Conservation (phyloP, 2,329 filamentous ascomycete genomes). For the Chrysoporthe austroafricana region DNA sequence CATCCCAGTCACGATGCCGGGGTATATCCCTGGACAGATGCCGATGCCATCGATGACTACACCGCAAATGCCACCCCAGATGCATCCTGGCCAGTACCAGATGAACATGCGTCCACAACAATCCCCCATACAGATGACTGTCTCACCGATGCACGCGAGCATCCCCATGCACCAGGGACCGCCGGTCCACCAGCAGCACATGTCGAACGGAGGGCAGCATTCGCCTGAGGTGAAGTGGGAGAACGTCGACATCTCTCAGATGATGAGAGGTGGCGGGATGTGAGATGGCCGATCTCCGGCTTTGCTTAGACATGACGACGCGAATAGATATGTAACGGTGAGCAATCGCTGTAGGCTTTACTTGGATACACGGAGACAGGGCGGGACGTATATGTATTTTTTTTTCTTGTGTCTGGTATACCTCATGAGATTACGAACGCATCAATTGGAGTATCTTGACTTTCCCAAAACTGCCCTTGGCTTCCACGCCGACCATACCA, state of each 20-base stretch:
- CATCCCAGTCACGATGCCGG: constrained; percentile 20
- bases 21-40: constrained; percentile 22
- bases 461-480: neutral
- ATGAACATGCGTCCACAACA: constrained; percentile 20
- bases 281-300: constrained; percentile 10
- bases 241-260: constrained; percentile 48
- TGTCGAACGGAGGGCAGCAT: constrained; percentile 20
- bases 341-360: constrained; percentile 6
- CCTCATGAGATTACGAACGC: constrained; percentile 25
- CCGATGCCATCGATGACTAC: constrained; percentile 14
- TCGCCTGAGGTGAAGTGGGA: constrained; percentile 47
- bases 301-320: neutral
- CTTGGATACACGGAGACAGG: neutral
- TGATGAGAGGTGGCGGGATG: constrained; percentile 41
- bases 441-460: constrained; percentile 21
- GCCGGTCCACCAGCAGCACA: constrained; percentile 35
- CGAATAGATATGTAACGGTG: neutral
- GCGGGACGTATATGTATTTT: neutral
- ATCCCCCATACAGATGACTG: constrained; percentile 28
- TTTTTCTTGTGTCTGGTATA: constrained; percentile 18
- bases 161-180: constrained; percentile 11
- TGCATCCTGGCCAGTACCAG: constrained; percentile 23
- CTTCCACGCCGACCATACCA: neutral
- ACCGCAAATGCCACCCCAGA: constrained; percentile 17
- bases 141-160: constrained; percentile 38